Base-by-base conservation (phyloP, 1,284 basidiomycete species). In the Erythrobasidium hasegawianum region DNA sequence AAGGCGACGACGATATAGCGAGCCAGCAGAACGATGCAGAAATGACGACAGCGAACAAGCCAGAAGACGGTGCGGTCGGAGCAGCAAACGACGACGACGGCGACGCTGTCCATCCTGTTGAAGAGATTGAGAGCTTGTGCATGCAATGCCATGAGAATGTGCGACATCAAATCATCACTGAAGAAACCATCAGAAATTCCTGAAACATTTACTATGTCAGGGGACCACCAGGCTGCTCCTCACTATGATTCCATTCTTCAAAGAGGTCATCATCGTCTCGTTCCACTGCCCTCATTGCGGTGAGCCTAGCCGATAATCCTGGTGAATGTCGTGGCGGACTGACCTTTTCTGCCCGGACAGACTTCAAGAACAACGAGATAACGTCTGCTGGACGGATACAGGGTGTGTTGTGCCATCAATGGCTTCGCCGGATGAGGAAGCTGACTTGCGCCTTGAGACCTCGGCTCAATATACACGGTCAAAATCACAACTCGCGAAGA, bases 261-360 rank as follows among this genome's bases (percentile, higher is more conserved):
- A 86, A 65, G 90, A 99, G 78, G 88, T 98, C 64, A 89, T 99
- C 73, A 85, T 98, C 67, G 92, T 94, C 84, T 94, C 90, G 49
- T 99, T 99, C 81, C 84, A 85, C 67, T 99, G 96, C 77, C 89
- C 95, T 61, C 87, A 93, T 76, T 99, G 96, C 74, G 93, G 92
- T 20, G 80, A 84, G 71, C 41, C 55, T 33, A 29, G 41, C 20
- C 26, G 27, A 24, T 5, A 26, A 24, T 41, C 22, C 16, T 29
- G n/a, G 8, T 47, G 43, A 4, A 47, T 47, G 14, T 47, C 5
- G 43, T n/a, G n/a, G 43, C 33, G 16, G 5, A 47, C 43, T 47
- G 43, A 26, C 22, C 53, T 33, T 33, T 54, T 11, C 10, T 11
- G 16, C 29, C 4, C 38, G 0, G 56, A 5, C 60, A 72, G 72